Conservation (phyloP, 768 basidiomycete species). For the Pholiota microspora region DNA sequence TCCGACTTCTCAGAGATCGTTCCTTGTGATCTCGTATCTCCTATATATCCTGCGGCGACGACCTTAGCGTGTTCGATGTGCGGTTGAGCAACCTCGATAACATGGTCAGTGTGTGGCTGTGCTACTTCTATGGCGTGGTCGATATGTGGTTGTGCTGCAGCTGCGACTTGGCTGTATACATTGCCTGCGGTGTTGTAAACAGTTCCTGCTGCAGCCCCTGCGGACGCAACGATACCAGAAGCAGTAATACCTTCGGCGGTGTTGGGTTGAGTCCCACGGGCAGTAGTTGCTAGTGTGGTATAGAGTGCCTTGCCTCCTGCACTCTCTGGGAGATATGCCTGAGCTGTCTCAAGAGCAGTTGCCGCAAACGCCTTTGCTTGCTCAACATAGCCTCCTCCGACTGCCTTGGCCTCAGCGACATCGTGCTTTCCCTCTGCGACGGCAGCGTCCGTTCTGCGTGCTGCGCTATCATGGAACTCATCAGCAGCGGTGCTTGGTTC, state of each 20-base stretch:
- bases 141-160: conserved; percentile 11
- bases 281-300: background rate
- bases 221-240: conserved; percentile 25
- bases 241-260: background rate
- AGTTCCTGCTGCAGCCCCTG: conserved; percentile 29
- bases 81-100: conserved; percentile 15
- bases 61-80: conserved; percentile 9
- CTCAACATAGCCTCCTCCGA: conserved; percentile 49
- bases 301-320: conserved; percentile 20
- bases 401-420: conserved; percentile 43
- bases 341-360: conserved; percentile 22
- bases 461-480: conserved; percentile 32
- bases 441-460: conserved; percentile 46
- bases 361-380: conserved; percentile 49
- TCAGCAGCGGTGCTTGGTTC: conserved; percentile 33
- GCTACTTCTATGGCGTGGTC: conserved; percentile 32
- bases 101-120: conserved; percentile 22
- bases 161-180: conserved; percentile 2
- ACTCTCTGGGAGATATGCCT: conserved; percentile 28
- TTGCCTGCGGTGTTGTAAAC: conserved; percentile 17
- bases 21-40: conserved; percentile 7
- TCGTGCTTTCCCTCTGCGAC: conserved; percentile 55
- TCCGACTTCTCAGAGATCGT: background rate
- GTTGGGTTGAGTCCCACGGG: background rate
- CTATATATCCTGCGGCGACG: background rate